Evolutionary conservation across 129 eudicot genomes (phyloP).

Genomic region (Rutidosis leptorrhynchoides): DNA sequence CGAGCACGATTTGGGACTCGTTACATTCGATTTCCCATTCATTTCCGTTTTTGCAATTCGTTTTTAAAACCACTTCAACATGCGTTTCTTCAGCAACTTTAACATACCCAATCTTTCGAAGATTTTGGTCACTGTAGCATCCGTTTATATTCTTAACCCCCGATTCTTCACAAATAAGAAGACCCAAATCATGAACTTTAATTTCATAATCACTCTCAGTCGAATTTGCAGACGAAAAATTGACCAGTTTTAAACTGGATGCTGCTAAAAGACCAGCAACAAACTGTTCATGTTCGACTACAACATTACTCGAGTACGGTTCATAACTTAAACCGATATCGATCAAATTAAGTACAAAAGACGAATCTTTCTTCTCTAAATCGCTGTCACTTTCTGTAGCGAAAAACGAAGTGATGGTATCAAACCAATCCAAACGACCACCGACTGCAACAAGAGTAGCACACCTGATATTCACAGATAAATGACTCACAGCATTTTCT

Average conservation of each 20-base stretch:
- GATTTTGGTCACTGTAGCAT: constrained; percentile 51
- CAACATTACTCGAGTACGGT: constrained; percentile 41
- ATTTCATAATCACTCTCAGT: constrained; percentile 47
- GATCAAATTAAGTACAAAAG: constrained; percentile 68
- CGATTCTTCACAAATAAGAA: constrained; percentile 59
- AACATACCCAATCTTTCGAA: constrained; percentile 63
- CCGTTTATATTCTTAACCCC: constrained; percentile 30
- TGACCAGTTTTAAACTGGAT: constrained; percentile 62
- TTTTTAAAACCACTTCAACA: constrained; percentile 58
- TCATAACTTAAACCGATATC: constrained; percentile 90
- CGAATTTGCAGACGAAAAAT: constrained; percentile 35
- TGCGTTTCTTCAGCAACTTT: constrained; percentile 89
- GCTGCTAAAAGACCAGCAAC: constrained; percentile 84
- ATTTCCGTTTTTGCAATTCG: constrained; percentile 47
- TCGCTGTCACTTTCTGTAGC: constrained; percentile 25
- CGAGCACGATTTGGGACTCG: constrained; percentile 56
- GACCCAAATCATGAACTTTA: constrained; percentile 67
- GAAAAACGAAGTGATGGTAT: constrained; percentile 57
- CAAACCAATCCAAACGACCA: constrained; percentile 94
- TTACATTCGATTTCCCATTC: constrained; percentile 79
- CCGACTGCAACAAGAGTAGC: constrained; percentile 78
- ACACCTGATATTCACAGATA: constrained; percentile 58
- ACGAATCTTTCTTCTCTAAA: constrained; percentile 38
- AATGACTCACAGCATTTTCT: constrained; percentile 35
- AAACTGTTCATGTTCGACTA: constrained; percentile 25